Percentiles rank a stretch among this genome's conserved stretches.
Conservation (phyloP, 805 yeast species). For the Yamadazyma insecticola region DNA sequence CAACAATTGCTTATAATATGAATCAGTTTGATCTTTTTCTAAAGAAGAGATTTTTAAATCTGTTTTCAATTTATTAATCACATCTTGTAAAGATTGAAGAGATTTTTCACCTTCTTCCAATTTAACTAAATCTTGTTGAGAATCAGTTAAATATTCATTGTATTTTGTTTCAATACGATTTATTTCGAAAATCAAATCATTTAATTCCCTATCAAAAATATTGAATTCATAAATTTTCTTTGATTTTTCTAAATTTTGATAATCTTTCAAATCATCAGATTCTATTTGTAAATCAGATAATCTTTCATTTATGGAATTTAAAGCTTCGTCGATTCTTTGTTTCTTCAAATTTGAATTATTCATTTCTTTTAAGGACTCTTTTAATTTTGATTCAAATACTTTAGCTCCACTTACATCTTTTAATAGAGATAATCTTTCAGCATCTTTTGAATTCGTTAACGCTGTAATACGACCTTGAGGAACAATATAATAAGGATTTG, state of each 20-base stretch:
- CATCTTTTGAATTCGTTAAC: slow-evolving; percentile 83
- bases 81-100: slow-evolving; percentile 40
- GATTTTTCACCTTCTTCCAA: slow-evolving; percentile 58
- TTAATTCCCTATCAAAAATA: slow-evolving; percentile 71
- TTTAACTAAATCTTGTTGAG: slow-evolving; percentile 49
- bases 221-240: slow-evolving; percentile 72
- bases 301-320: slow-evolving; percentile 65
- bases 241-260: slow-evolving; percentile 60
- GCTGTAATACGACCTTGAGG: slow-evolving; percentile 93
- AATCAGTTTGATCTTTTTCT: slow-evolving; percentile 52
- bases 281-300: slow-evolving; percentile 78
- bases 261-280: slow-evolving; percentile 66
- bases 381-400: slow-evolving; percentile 76
- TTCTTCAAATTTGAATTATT: slow-evolving; percentile 62
- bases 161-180: slow-evolving; percentile 60
- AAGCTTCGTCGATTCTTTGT: slow-evolving; percentile 68
- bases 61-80: slow-evolving; percentile 44
- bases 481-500: slow-evolving; percentile 92
- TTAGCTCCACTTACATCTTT: slow-evolving; percentile 96
- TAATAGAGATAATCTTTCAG: slow-evolving; percentile 70
- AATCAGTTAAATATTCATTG: slow-evolving; percentile 44
- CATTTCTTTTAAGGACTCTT: slow-evolving; percentile 80
- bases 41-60: slow-evolving; percentile 47
- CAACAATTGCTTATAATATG: slow-evolving; percentile 47
- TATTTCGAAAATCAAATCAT: slow-evolving; percentile 53